These are phyloP conservation scores for Saccharomycopsis microspora DNA, from an alignment of 805 yeast genomes.

Conservation along the genomic window DNA sequence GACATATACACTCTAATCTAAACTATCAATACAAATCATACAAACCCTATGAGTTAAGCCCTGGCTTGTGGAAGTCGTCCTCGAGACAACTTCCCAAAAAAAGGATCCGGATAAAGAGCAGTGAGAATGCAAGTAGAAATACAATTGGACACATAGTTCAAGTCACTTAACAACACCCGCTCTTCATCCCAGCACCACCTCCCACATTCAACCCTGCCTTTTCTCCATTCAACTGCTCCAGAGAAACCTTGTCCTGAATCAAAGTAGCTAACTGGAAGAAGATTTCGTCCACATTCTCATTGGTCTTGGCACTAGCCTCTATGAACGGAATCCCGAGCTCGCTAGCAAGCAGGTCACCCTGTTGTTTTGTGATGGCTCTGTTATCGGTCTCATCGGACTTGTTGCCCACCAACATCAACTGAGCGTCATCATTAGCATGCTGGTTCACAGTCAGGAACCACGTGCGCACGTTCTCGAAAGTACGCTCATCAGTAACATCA, in stretches of 20 bases:
- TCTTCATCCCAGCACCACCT: not conserved
- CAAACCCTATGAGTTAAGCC: too few relatives aligned
- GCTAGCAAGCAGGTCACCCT: slow-evolving; percentile 81
- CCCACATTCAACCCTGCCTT: slow-evolving; percentile 17
- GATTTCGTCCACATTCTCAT: slow-evolving; percentile 82
- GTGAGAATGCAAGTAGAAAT: too few relatives aligned
- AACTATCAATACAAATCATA: too few relatives aligned
- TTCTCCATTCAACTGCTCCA: slow-evolving; percentile 24
- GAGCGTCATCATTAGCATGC: slow-evolving; percentile 95
- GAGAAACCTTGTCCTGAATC: slow-evolving; percentile 66
- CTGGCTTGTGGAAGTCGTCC: too few relatives aligned
- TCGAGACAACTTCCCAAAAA: too few relatives aligned
- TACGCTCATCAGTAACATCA: slow-evolving; percentile 81
- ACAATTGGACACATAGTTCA: not conserved
- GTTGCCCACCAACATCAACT: slow-evolving; percentile 88
- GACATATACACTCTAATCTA: too few relatives aligned
- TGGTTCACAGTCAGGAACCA: slow-evolving; percentile 96
- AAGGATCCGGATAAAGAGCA: too few relatives aligned
- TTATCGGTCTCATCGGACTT: slow-evolving; percentile 85
- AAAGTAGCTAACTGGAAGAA: slow-evolving; percentile 82
- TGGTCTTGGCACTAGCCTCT: slow-evolving; percentile 94
- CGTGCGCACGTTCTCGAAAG: slow-evolving; percentile 83
- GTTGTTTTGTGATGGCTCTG: slow-evolving; percentile 80
- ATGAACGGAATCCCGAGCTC: slow-evolving; percentile 84
- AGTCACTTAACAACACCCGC: not conserved